Percentiles rank a stretch among this genome's conserved stretches.
Conservation (phyloP, 2,329 filamentous ascomycete genomes). For the Ophiocordyceps polyrhachis-furcata region DNA sequence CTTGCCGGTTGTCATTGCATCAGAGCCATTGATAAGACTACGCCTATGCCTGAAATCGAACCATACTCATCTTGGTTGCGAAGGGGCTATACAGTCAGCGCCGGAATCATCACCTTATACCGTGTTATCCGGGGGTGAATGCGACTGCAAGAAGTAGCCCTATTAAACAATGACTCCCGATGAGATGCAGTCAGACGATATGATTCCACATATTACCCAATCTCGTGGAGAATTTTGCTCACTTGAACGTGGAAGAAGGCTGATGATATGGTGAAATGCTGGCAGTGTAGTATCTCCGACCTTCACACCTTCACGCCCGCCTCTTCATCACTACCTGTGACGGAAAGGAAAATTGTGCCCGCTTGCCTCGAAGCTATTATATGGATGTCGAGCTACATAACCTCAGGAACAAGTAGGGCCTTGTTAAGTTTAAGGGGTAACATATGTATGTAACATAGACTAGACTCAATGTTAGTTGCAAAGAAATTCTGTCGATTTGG, state of each 20-base stretch:
- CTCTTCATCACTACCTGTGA: no score
- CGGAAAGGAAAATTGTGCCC: no score
- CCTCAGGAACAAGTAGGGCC: no score
- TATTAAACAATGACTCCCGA: slow-evolving; percentile 2
- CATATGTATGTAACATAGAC: no score
- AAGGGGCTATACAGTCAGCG: slow-evolving; percentile 15
- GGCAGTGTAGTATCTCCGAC: no score
- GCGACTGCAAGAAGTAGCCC: slow-evolving; percentile 8
- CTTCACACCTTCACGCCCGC: no score
- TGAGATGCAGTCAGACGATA: slow-evolving; percentile 4
- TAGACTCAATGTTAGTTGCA: no score
- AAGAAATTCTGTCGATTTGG: no score
- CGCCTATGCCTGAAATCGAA: slow-evolving; percentile 6
- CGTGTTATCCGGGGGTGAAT: slow-evolving; percentile 15
- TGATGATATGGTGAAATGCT: no score
- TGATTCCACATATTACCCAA: slow-evolving; percentile 8
- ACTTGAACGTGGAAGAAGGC: slow-evolving; percentile 2
- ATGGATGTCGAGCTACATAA: no score
- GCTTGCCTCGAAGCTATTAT: no score
- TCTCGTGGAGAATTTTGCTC: slow-evolving; percentile 7
- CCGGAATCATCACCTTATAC: slow-evolving; percentile 17
- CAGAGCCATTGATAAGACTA: slow-evolving; percentile 7
- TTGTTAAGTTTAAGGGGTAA: no score
- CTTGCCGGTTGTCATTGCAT: slow-evolving; percentile 10
- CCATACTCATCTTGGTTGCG: slow-evolving; percentile 14